Conservation (phyloP, 352 stramenopile species). For the Phytophthora pseudosyringae region DNA sequence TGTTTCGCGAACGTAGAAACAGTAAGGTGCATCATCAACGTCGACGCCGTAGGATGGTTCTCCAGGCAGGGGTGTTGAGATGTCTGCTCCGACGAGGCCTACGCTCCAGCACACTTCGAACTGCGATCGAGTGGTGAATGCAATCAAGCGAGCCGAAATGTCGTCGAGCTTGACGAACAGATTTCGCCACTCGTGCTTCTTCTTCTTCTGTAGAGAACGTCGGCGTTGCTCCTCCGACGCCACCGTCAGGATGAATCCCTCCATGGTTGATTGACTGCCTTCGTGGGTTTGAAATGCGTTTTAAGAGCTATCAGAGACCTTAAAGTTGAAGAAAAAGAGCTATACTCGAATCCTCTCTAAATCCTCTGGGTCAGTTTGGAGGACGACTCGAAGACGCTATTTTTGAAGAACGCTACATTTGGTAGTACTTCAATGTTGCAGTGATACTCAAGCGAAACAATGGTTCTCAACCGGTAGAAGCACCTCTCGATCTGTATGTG, state of each 20-base stretch:
- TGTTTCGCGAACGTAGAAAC: conserved; percentile 64
- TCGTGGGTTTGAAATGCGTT: conserved; percentile 4
- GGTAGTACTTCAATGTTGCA: background rate
- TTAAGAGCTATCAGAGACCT: background rate
- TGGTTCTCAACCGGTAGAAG: conserved; percentile 15
- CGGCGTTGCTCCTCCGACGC: conserved; percentile 31
- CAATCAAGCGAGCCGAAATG: conserved; percentile 67
- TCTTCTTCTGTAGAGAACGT: conserved; percentile 22
- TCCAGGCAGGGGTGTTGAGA: conserved; percentile 61
- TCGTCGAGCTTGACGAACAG: conserved; percentile 70
- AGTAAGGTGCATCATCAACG: conserved; percentile 57
- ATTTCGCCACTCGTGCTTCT: conserved; percentile 54
- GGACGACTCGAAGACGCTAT: conserved; percentile 18
- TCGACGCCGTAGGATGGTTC: conserved; percentile 56
- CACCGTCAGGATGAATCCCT: conserved; percentile 53
- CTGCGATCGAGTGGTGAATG: conserved; percentile 59
- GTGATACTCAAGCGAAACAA: background rate
- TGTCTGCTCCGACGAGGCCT: conserved; percentile 52
- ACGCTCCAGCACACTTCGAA: conserved; percentile 58
- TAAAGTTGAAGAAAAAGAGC: background rate
- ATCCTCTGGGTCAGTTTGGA: conserved; percentile 9
- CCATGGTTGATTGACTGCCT: conserved; percentile 32
- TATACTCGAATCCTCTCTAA: background rate
- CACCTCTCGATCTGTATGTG: conserved; percentile 44
- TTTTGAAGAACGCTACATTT: conserved; percentile 2